Evolutionary conservation across 306 rosid species (phyloP).

Genomic region (Sesbania bispinosa): DNA sequence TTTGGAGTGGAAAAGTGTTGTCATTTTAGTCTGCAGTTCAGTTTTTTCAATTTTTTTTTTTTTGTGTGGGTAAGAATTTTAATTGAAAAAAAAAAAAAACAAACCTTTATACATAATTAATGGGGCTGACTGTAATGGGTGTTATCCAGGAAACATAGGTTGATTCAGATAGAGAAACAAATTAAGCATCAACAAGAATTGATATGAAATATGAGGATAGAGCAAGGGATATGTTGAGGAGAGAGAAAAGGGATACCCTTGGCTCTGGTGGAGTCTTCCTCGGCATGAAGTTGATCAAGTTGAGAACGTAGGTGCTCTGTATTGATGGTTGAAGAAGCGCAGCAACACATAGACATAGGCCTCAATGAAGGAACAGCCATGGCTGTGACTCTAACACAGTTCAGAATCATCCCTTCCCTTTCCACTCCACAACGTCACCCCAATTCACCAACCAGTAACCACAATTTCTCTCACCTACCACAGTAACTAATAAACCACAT

Average conservation of each 20-base stretch:
- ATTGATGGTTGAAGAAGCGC: slow-evolving; percentile 47
- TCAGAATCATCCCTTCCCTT: slow-evolving; percentile 31
- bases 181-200: background rate
- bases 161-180: background rate
- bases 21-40: no score
- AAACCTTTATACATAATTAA: background rate
- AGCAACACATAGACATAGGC: slow-evolving; percentile 25
- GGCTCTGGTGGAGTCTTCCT: slow-evolving; percentile 60
- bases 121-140: background rate
- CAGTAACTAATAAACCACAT: no score
- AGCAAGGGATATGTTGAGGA: background rate
- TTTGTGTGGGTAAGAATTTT: no score
- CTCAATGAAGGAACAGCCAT: slow-evolving; percentile 38
- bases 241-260: slow-evolving; percentile 45
- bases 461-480: no score
- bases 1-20: no score
- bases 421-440: background rate
- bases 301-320: slow-evolving; percentile 65
- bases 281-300: slow-evolving; percentile 70
- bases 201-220: background rate
- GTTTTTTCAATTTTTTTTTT: no score
- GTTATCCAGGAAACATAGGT: background rate
- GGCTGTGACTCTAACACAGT: slow-evolving; percentile 33
- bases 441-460: no score
- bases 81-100: no score